These are phyloP conservation scores for Scutellaria galericulata DNA, from an alignment of 257 asterid species.

Conservation along the genomic window DNA sequence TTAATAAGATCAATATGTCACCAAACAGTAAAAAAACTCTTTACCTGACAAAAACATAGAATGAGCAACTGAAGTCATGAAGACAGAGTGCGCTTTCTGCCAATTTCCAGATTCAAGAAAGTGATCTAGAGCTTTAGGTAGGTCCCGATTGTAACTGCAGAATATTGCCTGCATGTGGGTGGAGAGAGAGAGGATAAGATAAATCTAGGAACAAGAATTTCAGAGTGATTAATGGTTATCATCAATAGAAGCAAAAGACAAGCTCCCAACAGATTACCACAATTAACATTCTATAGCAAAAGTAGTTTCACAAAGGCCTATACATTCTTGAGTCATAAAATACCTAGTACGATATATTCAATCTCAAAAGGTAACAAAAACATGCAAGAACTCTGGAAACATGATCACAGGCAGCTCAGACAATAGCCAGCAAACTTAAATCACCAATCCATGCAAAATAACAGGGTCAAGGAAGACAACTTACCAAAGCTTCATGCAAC, in stretches of 20 bases:
- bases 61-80: slow-evolving; percentile 80
- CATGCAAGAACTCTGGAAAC: slow-evolving; percentile 27
- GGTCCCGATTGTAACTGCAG: slow-evolving; percentile 70
- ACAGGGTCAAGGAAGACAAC: slow-evolving; percentile 42
- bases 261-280: slow-evolving; percentile 24
- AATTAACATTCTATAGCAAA: slow-evolving; percentile 26
- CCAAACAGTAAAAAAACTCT: slow-evolving; percentile 22
- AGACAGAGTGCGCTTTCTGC: slow-evolving; percentile 93
- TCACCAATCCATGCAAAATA: slow-evolving; percentile 20
- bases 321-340: slow-evolving; percentile 17
- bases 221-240: slow-evolving; percentile 10
- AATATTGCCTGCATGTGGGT: slow-evolving; percentile 75
- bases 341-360: slow-evolving; percentile 11
- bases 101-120: slow-evolving; percentile 82
- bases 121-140: slow-evolving; percentile 77
- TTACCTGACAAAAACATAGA: slow-evolving; percentile 83
- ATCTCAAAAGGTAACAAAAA: slow-evolving; percentile 18
- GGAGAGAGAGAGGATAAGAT: slow-evolving; percentile 9
- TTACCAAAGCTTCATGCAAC: slow-evolving; percentile 97
- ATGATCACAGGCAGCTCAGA: slow-evolving; percentile 20
- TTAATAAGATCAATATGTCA: slow-evolving; percentile 18
- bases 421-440: slow-evolving; percentile 24
- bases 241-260: slow-evolving; percentile 26
- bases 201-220: slow-evolving; percentile 25
- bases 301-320: slow-evolving; percentile 23